Percentiles rank a stretch among this genome's conserved stretches.
These are phyloP conservation scores for Phytophthora pisi DNA, from an alignment of 352 stramenopile species.

Conservation along the genomic window DNA sequence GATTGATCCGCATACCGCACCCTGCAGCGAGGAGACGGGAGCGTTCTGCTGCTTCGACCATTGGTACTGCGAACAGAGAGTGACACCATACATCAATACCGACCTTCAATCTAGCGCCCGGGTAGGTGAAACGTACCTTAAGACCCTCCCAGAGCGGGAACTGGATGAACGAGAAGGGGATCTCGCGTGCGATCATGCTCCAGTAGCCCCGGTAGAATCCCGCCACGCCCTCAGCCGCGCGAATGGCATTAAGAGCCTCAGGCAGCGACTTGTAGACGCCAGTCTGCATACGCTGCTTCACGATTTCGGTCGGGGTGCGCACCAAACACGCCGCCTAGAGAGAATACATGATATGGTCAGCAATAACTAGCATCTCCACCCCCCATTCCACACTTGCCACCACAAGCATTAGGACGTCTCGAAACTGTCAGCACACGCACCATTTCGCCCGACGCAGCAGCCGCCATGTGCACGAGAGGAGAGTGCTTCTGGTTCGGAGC, in stretches of 20 bases:
- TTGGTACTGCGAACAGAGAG: slow-evolving; percentile 52
- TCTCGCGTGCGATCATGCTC: slow-evolving; percentile 98
- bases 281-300: slow-evolving; percentile 99
- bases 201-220: slow-evolving; percentile 98
- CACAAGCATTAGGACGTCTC: background rate
- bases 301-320: slow-evolving; percentile 98
- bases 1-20: slow-evolving; percentile 95
- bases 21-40: slow-evolving; percentile 91
- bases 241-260: slow-evolving; percentile 78
- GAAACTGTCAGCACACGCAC: slow-evolving; percentile 32
- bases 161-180: slow-evolving; percentile 99
- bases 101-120: background rate
- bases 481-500: slow-evolving; percentile 78
- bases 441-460: slow-evolving; percentile 95
- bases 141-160: slow-evolving; percentile 99
- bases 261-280: slow-evolving; percentile 83
- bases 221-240: slow-evolving; percentile 70
- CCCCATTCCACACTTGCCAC: background rate
- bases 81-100: slow-evolving; percentile 9
- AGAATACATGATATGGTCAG: background rate
- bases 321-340: slow-evolving; percentile 94
- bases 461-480: slow-evolving; percentile 94
- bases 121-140: slow-evolving; percentile 71
- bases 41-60: slow-evolving; percentile 79
- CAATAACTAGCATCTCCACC: slow-evolving; percentile 6